Evolutionary conservation across 441 rosid genomes (phyloP), one percentile per base, ranked within the genome.

Genomic region (Croton setiger): DNA sequence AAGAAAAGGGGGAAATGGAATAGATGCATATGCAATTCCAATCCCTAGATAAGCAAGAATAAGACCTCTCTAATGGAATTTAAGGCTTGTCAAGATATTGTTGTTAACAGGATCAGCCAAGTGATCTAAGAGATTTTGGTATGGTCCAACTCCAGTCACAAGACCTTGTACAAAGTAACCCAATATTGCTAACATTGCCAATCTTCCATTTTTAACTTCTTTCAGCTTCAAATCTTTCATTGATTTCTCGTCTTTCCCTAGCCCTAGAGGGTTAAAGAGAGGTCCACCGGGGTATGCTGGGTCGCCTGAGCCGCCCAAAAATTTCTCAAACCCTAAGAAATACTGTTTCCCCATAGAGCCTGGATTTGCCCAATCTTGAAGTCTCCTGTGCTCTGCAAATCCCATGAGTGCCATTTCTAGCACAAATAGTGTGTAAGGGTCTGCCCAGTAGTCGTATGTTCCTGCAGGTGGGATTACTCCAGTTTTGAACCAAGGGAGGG

Each of bases 211-310:
- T 88, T 91, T 94, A 75, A 94, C 84, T 80, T 94, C 98, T 84
- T 94, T 94, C 54, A 94, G 83, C 88, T 91, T 94, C 85, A 94
- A 67, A 0, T 94, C 98, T 71, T 81, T 91, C 89, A 94, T 0
- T 10, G 91, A 83, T 79, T 94, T 94, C 83, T 89, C 97, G 44
- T 91, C 86, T 81, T 94, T 91, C 3, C 97, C 98, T 0, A 94
- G 69, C 33, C 96, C 97, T 10, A 94, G 92, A 12, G 98, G 98
- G 87, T 94, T 94, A 57, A 94, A 94, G 58, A 94, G 52, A 0
- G 99, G 99, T 44, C 99, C 99, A 0, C 99, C 99, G 0, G 99
- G 99, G 82, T 94, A 94, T 2, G 87, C 72, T 0, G 97, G 99
- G 23, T 94, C 76, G 0, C 97, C 99, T 0, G 97, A 91, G 11